Base-by-base conservation (phyloP, 805 yeast genomes). In the Wickerhamomyces alni region DNA sequence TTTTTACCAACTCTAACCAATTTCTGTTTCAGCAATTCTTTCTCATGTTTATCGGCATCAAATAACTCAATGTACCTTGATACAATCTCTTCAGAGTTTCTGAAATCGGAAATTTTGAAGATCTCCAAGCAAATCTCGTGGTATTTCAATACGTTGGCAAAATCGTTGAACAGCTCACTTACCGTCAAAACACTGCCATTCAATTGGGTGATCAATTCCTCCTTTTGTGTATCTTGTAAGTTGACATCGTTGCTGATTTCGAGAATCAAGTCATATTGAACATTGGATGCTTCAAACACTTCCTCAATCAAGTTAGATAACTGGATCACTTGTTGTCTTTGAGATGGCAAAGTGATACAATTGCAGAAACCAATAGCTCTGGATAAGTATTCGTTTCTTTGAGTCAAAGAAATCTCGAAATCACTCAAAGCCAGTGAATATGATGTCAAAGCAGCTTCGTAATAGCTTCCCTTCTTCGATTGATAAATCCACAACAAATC, bases 281-380 rank as follows among this genome's bases (percentile, higher is more conserved):
- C 72, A 44, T 80, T 80, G 2, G 96, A 93, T 27, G 91, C 93
- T 33, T 85, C 93, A 52, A 88, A 76, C 37, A 85, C 74, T 54
- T 88, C 95, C 48, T 79, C 82, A 29, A 89, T 82, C 50, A 74
- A 67, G 10, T 78, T 68, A 1, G 87, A 72, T 41, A 91, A 66
- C 51, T 77, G 79, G 22, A 81, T 76, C 74, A 87, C 81, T 44
- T 80, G 78, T 52, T 85, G 94, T 49, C 91, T 74, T 54, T 81
- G 71, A 42, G 72, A 75, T 24, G 91, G 86, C 19, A 91, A 83
- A 45, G 88, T 78, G 33, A 75, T 79, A 59, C 95, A 83, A 55
- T 87, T 86, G 59, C 95, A 84, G 66, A 87, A 88, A 3, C 96
- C 96, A 59, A 83, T 84, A 1, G 97, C 97, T 49, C 97, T 74